Evolutionary conservation across 495 filamentous ascomycete genomes (phyloP), one percentile per base, ranked within the genome.

Genomic region (Penicillium chermesinum): DNA sequence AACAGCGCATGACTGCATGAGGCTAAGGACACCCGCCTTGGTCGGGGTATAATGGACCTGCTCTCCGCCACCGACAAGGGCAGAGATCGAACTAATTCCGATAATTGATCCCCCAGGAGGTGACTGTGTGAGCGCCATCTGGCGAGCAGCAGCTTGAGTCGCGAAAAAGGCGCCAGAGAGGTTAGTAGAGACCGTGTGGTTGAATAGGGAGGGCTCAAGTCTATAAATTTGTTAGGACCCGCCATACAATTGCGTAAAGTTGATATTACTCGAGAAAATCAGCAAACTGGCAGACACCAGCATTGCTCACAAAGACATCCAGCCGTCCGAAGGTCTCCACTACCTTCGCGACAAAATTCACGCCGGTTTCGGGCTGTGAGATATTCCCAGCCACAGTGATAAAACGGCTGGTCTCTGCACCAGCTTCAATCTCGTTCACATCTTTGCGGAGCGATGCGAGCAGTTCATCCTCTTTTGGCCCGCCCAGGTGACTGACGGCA

Each of bases 1-100:
- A 5, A 85, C 81, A 0, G 90, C 90, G 21, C 78, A 80, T 46
- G 82, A 87, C 70, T 96, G 90, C 84, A 95, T 95, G 17, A 96
- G 73, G 39, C 79, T 85, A 22, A 88, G 53, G 1, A 96, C 77
- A 2, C 89, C 90, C 0, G 90, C 90, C 62, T 96, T 96, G 9
- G 90, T 95, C 2, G 89, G 90, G 16, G 89, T 95, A 65, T 95
- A 96, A 54, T 96, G 89, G 18, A 80, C 81, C 67, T 96, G 90
- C 38, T 71, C 69, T 0, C 79, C 86, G 15, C 89, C 89, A 22
- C 90, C 90, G 0, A 95, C 89, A 2, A 94, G 75, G 2, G 90
- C 90, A 7, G 79, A 84, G 54, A 95, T 91, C n/a, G 82, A 88
- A 14, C 79, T 85, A 14, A 95, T 77, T 0, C 79, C 89, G 53